These are phyloP conservation scores for Leccinum imitatum DNA, from an alignment of 768 basidiomycete species.

Conservation along the genomic window DNA sequence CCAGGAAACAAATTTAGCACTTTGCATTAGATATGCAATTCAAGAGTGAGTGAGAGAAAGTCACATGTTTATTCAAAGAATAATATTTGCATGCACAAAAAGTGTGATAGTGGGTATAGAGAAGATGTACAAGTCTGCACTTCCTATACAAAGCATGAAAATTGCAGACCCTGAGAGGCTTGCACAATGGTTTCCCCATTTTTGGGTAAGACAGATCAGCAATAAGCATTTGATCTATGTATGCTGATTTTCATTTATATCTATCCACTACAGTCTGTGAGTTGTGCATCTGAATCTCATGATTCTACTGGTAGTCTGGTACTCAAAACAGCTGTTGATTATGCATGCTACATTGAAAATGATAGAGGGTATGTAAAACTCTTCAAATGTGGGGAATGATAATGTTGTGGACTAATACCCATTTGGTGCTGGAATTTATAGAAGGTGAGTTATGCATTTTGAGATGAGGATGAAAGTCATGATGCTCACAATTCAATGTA, in stretches of 20 bases:
- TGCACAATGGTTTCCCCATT: background rate
- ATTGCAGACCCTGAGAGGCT: background rate
- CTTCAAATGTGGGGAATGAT: too few relatives aligned
- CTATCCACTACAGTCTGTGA: background rate
- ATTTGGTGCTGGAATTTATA: too few relatives aligned
- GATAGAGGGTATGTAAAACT: too few relatives aligned
- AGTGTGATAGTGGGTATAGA: background rate
- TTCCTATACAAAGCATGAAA: background rate
- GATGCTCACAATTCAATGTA: too few relatives aligned
- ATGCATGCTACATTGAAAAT: too few relatives aligned
- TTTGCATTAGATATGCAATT: conserved; percentile 10
- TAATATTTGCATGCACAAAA: background rate
- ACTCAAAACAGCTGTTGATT: too few relatives aligned
- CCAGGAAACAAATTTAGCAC: conserved; percentile 3
- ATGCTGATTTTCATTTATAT: background rate
- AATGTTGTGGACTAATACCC: too few relatives aligned
- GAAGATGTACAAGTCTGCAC: background rate
- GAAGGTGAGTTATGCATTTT: too few relatives aligned
- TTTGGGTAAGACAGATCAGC: background rate
- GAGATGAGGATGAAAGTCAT: too few relatives aligned
- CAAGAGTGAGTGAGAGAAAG: background rate
- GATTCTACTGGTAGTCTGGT: too few relatives aligned
- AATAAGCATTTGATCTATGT: too few relatives aligned
- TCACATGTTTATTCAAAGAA: background rate
- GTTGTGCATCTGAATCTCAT: too few relatives aligned